Evolutionary conservation across 2,329 filamentous ascomycete species (phyloP).

Genomic region (Madurella fahalii): DNA sequence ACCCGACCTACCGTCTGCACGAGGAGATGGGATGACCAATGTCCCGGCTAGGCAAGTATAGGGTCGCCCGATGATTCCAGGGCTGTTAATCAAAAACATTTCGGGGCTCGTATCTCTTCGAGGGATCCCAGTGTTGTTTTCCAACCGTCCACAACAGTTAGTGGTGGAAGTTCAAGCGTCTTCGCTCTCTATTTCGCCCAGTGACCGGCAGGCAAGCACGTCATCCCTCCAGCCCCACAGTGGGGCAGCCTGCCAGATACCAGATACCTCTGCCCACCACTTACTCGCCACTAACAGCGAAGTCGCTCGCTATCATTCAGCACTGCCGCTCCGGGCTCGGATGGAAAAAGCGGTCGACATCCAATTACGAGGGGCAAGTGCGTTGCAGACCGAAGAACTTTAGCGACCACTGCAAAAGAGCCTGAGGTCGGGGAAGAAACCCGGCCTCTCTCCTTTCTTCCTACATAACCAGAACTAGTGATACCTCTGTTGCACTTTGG

Average conservation of each 20-base stretch:
- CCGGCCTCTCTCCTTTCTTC: background rate
- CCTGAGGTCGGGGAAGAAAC: background rate
- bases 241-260: constrained; percentile 8
- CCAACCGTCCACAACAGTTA: no score
- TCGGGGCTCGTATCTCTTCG: no score
- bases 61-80: no score
- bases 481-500: no score
- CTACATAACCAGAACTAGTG: background rate
- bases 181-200: background rate
- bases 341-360: constrained; percentile 16
- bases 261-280: background rate
- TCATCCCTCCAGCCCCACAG: constrained; percentile 17
- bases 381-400: background rate
- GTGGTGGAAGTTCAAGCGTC: no score
- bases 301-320: background rate
- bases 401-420: background rate
- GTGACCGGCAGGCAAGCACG: constrained; percentile 16
- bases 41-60: no score
- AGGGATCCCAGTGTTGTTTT: no score
- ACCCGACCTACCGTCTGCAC: no score
- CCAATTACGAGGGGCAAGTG: background rate
- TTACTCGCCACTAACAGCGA: background rate
- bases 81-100: no score
- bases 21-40: no score
- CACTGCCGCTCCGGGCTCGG: constrained; percentile 7